These are phyloP conservation scores for Friedmanniomyces simplex DNA, from an alignment of 495 filamentous ascomycete species.

Conservation along the genomic window DNA sequence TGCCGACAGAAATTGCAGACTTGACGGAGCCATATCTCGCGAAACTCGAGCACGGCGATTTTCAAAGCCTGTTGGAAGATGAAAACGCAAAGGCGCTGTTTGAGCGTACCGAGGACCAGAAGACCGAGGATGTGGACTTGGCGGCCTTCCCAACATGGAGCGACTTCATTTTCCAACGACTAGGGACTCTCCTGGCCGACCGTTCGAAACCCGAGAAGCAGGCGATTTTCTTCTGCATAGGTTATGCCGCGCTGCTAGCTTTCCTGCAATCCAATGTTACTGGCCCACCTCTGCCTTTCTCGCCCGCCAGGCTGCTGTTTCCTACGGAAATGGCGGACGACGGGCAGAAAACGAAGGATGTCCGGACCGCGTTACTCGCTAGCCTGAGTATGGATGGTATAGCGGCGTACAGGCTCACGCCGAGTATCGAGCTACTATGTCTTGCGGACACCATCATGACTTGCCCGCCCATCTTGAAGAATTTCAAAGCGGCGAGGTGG, in stretches of 20 bases:
- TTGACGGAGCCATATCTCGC: slow-evolving; percentile 22
- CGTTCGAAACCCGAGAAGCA: slow-evolving; percentile 20
- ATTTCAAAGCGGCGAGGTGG: slow-evolving; percentile 30
- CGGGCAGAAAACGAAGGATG: slow-evolving; percentile 21
- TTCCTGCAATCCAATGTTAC: slow-evolving; percentile 91
- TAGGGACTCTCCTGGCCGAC: slow-evolving; percentile 28
- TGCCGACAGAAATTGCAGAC: slow-evolving; percentile 26
- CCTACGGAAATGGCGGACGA: slow-evolving; percentile 29
- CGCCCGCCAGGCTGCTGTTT: slow-evolving; percentile 44
- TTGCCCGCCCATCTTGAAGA: slow-evolving; percentile 35
- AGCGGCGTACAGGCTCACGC: slow-evolving; percentile 72
- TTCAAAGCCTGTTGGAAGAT: slow-evolving; percentile 19
- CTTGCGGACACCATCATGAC: slow-evolving; percentile 62
- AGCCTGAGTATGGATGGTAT: slow-evolving; percentile 75
- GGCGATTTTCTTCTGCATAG: slow-evolving; percentile 45
- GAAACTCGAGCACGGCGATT: slow-evolving; percentile 21
- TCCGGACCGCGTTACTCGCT: slow-evolving; percentile 45
- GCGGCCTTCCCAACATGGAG: slow-evolving; percentile 28
- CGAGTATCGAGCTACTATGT: slow-evolving; percentile 68
- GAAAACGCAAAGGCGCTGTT: slow-evolving; percentile 26
- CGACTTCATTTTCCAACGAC: slow-evolving; percentile 31
- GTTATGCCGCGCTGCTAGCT: slow-evolving; percentile 60
- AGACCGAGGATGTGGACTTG: slow-evolving; percentile 8
- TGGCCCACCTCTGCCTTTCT: slow-evolving; percentile 62
- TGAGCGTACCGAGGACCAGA: slow-evolving; percentile 21